Evolutionary conservation across 768 basidiomycete genomes (phyloP).

Genomic region (Tremella yokohamensis): DNA sequence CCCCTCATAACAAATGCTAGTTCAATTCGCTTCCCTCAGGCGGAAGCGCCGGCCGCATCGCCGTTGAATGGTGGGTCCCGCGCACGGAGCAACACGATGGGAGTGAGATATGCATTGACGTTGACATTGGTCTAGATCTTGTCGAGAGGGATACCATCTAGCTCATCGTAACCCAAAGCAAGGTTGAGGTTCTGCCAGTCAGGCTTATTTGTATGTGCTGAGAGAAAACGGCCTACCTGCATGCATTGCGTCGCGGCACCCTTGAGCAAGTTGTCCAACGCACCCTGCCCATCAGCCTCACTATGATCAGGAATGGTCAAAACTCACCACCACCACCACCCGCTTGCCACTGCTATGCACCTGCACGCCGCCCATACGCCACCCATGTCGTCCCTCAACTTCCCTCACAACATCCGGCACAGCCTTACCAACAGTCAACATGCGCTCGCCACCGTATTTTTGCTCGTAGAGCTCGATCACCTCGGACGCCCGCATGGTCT

Average conservation of each 20-base stretch:
- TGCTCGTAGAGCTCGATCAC: conserved; percentile 70
- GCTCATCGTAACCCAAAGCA: conserved; percentile 80
- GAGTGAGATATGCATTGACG: no score
- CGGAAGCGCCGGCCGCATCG: no score
- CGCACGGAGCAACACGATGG: no score
- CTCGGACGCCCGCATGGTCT: conserved; percentile 66
- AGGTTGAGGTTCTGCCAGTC: conserved; percentile 74
- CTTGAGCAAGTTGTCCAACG: conserved; percentile 92
- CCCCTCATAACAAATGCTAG: no score
- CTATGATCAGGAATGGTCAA: neutral
- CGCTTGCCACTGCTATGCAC: conserved; percentile 82
- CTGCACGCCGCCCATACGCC: conserved; percentile 88
- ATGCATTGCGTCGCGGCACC: conserved; percentile 99
- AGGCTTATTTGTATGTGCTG: neutral
- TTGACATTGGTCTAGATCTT: conserved; percentile 23
- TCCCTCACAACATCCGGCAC: conserved; percentile 68
- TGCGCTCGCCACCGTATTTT: conserved; percentile 69
- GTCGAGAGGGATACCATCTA: conserved; percentile 65
- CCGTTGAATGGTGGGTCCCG: no score
- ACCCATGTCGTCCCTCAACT: conserved; percentile 78
- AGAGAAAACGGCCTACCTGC: conserved; percentile 61
- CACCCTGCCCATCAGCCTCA: conserved; percentile 61
- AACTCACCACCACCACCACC: conserved; percentile 84
- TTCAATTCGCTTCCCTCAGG: no score
- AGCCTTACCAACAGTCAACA: conserved; percentile 65